phyloP scores from a whole-genome alignment of 2,329 filamentous ascomycete genomes.

The Fusarium nurragi region DNA sequence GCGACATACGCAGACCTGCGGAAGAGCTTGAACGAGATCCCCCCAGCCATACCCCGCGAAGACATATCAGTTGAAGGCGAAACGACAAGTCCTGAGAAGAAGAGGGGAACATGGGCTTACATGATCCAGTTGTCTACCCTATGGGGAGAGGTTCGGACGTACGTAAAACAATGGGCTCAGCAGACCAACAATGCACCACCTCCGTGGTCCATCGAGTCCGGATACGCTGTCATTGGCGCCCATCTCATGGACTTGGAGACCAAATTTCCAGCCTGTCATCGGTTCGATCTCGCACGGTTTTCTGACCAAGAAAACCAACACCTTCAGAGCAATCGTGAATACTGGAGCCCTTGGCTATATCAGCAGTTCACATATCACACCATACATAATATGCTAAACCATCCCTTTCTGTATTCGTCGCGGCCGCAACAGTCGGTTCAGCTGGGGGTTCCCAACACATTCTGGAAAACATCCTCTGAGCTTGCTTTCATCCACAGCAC shows the following conservation, averaged over 20 bases:
- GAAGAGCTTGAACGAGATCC: neutral
- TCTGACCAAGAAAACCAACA: neutral
- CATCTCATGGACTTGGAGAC: constrained; percentile 3
- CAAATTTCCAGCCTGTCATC: neutral
- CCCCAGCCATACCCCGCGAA: neutral
- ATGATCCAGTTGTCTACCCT: neutral
- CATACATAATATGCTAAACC: neutral
- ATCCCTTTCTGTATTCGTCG: neutral
- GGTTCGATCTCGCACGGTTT: neutral
- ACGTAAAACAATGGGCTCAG: constrained; percentile 1
- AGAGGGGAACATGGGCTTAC: neutral
- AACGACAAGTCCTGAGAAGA: neutral
- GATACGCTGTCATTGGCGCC: neutral
- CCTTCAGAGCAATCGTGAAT: neutral
- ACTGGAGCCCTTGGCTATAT: constrained; percentile 4
- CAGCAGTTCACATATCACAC: constrained; percentile 6
- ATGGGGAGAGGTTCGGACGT: neutral
- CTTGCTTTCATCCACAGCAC: constrained; percentile 2
- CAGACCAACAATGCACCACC: neutral
- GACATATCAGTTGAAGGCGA: neutral
- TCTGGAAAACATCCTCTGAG: neutral
- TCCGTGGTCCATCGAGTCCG: constrained; percentile 2
- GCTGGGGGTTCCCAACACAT: neutral
- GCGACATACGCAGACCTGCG: neutral
- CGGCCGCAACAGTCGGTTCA: neutral